These are phyloP conservation scores for Leccinum pachyderme DNA, from an alignment of 1,284 basidiomycete species.

Conservation along the genomic window DNA sequence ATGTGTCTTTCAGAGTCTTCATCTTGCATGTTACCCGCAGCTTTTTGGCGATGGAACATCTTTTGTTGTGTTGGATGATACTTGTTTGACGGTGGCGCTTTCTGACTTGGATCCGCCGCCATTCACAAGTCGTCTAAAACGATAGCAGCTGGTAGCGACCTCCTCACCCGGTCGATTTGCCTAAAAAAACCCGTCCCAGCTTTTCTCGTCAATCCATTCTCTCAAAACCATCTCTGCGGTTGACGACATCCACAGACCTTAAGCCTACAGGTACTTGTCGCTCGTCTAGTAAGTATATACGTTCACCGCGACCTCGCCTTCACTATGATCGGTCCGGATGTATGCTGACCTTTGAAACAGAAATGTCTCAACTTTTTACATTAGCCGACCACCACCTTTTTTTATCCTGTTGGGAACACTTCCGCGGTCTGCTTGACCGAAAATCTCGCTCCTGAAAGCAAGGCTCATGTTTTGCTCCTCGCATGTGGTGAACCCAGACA, in stretches of 20 bases:
- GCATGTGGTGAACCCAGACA: conserved; percentile 58
- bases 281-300: neutral
- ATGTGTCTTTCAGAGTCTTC: too few relatives aligned
- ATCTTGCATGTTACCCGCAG: neutral
- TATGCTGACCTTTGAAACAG: neutral
- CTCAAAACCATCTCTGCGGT: neutral
- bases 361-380: conserved; percentile 36
- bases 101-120: conserved; percentile 11
- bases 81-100: neutral
- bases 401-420: conserved; percentile 60
- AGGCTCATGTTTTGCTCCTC: conserved; percentile 48
- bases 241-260: neutral
- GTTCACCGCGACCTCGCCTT: neutral
- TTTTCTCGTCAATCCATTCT: neutral
- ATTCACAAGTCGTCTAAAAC: neutral
- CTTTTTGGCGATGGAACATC: neutral
- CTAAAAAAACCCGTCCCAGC: neutral
- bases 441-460: conserved; percentile 43
- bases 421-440: conserved; percentile 48
- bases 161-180: neutral
- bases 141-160: neutral
- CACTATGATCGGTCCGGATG: neutral
- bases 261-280: neutral
- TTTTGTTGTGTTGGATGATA: neutral
- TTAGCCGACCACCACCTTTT: conserved; percentile 33